A percentile compares a stretch with the other conserved stretches of the same genome.
phyloP scores from a whole-genome alignment of 2,329 filamentous ascomycete species.

The Metarhizium guizhouense region DNA sequence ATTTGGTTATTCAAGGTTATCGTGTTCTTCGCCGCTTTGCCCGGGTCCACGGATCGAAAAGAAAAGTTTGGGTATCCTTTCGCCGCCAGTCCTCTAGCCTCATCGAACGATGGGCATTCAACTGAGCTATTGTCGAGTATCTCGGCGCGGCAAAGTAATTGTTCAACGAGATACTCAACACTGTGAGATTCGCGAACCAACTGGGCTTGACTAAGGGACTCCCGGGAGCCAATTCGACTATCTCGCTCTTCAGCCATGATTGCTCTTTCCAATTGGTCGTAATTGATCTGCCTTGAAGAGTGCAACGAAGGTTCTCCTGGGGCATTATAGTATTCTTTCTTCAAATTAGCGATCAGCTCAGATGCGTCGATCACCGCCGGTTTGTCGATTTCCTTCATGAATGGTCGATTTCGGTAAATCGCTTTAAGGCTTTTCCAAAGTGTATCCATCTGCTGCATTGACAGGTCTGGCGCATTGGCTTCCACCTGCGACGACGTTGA shows the following conservation, averaged over 20 bases:
- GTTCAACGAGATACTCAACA: slow-evolving; percentile 18
- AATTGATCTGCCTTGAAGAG: slow-evolving; percentile 16
- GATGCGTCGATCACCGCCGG: slow-evolving; percentile 19
- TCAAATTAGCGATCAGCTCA: slow-evolving; percentile 18
- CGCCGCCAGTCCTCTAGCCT: slow-evolving; percentile 17
- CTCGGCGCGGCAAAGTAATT: slow-evolving; percentile 20
- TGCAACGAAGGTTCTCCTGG: slow-evolving; percentile 13
- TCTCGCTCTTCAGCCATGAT: slow-evolving; percentile 20
- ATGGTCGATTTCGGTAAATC: slow-evolving; percentile 22
- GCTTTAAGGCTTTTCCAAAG: slow-evolving; percentile 23
- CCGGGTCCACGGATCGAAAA: slow-evolving; percentile 19
- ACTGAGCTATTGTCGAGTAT: slow-evolving; percentile 12
- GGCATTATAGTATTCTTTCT: slow-evolving; percentile 19
- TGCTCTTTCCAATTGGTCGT: slow-evolving; percentile 20
- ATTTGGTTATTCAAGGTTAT: slow-evolving; percentile 19
- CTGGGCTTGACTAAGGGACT: slow-evolving; percentile 16
- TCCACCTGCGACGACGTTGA: slow-evolving; percentile 6
- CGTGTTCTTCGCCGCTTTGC: slow-evolving; percentile 16
- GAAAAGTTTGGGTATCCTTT: slow-evolving; percentile 13
- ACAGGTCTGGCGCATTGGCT: slow-evolving; percentile 10
- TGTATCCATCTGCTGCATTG: slow-evolving; percentile 19
- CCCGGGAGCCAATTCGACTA: slow-evolving; percentile 10
- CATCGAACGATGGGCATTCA: slow-evolving; percentile 18
- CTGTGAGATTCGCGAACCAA: slow-evolving; percentile 17
- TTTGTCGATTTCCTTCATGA: slow-evolving; percentile 25